phyloP scores from a whole-genome alignment of 2,329 filamentous ascomycete species.

The Colletotrichum sp. region DNA sequence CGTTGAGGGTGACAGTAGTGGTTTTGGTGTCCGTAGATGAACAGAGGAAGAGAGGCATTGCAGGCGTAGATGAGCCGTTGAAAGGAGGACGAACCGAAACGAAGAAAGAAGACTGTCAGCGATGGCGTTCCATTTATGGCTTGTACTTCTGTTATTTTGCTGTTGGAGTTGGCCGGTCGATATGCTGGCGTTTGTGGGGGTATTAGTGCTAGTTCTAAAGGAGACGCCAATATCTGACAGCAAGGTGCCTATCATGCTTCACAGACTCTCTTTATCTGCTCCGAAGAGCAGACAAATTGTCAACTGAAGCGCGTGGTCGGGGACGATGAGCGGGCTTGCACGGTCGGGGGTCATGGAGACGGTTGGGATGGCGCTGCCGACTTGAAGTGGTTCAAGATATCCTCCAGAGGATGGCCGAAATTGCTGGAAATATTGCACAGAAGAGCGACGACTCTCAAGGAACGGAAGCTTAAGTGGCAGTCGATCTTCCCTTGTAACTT shows the following conservation, averaged over 20 bases:
- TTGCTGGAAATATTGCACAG: rapidly evolving
- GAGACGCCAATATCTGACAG: background rate
- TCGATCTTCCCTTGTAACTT: background rate
- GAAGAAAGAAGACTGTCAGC: background rate
- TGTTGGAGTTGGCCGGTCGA: background rate
- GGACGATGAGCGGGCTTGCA: background rate
- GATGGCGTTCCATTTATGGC: background rate
- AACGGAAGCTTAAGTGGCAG: background rate
- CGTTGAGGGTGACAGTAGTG: background rate
- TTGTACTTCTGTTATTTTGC: background rate
- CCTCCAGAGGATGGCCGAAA: background rate
- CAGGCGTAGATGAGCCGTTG: background rate
- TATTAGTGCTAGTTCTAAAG: background rate
- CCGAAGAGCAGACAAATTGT: background rate
- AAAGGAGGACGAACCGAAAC: background rate
- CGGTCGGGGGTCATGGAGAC: background rate
- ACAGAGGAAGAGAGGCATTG: background rate
- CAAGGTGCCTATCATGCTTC: background rate
- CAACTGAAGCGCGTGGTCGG: background rate
- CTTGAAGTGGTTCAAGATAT: background rate
- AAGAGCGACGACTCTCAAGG: background rate
- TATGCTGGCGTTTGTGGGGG: background rate
- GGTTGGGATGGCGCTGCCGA: background rate
- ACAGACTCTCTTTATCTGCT: background rate
- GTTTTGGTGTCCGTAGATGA: background rate